Base-by-base conservation (phyloP, 805 yeast species). In the Kurtzmaniella fragi region DNA sequence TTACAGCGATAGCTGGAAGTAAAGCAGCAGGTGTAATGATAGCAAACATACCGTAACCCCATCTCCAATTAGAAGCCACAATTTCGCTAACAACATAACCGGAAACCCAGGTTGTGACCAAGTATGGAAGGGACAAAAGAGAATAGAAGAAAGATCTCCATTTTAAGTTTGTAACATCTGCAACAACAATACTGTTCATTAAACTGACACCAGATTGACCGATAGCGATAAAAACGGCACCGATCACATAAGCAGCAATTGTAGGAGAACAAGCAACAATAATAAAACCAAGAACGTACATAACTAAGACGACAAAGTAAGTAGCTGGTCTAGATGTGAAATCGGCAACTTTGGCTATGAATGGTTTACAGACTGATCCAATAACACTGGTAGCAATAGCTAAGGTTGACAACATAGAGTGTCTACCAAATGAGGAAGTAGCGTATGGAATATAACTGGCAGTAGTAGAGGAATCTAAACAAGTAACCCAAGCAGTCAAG, bases 1-100 rank as follows among this genome's bases (percentile, higher is more conserved):
- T 56, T 29, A 62, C 42, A 4, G 41, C 31, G 14, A 64, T 50
- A 16, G 61, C 61, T 23, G 72, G 72, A 13, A 46, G 31, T n/a
- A 59, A 37, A 14, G 62, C 65, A 17, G 61, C 62, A 3, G 77
- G 77, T 44, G 64, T 56, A 20, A 73, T 62, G 31, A 73, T 61
- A 16, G 71, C 64, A 58, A 74, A 74, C 55, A 71, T 62, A 37
- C 76, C 77, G 47, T 66, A 72, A 20, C 77, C 80, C 73, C 75
- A 69, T 53, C 77, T 62, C 81, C 81, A 76, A 32, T 65, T 62
- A 17, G 43, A 46, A 30, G 45, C 46, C 12, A 58, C 48, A 16
- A 71, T 52, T 26, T 58, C 54, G 4, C 49, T 45, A 8, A 53
- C 67, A 42, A 67, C 64, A 4, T 51, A 55, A 38, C 75, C 75